These are phyloP conservation scores for Polychytrium aggregatum DNA, from an alignment of 192 early-diverging fungal species.

Conservation along the genomic window DNA sequence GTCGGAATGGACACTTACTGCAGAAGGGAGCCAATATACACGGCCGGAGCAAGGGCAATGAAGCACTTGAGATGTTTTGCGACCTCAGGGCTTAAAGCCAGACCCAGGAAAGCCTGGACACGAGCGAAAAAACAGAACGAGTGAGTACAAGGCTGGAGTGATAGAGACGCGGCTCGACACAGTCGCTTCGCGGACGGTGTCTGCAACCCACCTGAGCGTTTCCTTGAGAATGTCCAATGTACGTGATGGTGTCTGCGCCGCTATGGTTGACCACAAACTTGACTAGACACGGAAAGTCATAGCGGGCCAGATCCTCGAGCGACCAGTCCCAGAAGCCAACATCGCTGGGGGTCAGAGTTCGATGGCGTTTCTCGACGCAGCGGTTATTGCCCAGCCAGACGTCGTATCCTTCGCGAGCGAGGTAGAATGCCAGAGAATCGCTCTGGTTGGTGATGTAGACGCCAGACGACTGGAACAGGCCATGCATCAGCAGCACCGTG, in stretches of 20 bases:
- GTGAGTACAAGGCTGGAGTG: not conserved
- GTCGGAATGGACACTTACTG: constrained; percentile 3
- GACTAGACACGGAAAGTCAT: constrained; percentile 19
- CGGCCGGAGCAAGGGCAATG: constrained; percentile 23
- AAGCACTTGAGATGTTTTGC: constrained; percentile 12
- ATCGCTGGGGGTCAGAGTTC: not conserved
- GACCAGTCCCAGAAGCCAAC: constrained; percentile 19
- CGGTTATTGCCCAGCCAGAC: constrained; percentile 26
- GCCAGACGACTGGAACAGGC: constrained; percentile 21
- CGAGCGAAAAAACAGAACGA: not conserved
- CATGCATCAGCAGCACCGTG: constrained; percentile 24
- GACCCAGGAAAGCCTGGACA: constrained; percentile 15
- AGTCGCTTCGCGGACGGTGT: not conserved
- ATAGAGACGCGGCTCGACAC: not conserved
- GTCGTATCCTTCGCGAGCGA: constrained; percentile 14
- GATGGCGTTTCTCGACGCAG: constrained; percentile 13
- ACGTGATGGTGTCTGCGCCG: constrained; percentile 10
- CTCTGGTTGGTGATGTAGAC: constrained; percentile 14
- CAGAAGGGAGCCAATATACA: constrained; percentile 19
- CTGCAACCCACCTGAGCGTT: constrained; percentile 15
- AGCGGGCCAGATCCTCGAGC: constrained; percentile 18
- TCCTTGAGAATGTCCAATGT: constrained; percentile 26
- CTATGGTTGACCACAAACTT: constrained; percentile 10
- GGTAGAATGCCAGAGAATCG: constrained; percentile 18
- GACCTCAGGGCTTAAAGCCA: constrained; percentile 12